Conservation (phyloP, 1,139 yeast species). For the Hyphopichia khmerensis region DNA sequence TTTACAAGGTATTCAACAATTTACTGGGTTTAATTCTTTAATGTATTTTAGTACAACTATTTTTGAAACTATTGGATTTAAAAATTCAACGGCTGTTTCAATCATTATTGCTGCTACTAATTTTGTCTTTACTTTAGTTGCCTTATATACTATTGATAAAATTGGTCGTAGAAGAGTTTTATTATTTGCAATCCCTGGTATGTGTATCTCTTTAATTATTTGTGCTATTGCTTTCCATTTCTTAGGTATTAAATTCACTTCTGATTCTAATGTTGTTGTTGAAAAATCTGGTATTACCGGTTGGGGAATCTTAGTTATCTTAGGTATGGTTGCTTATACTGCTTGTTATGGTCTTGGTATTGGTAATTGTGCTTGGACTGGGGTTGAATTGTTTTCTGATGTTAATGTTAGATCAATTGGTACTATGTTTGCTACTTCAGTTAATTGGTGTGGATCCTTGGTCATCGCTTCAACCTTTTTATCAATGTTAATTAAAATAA, state of each 20-base stretch:
- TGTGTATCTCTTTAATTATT: conserved; percentile 71
- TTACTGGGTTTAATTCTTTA: conserved; percentile 91
- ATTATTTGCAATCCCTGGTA: conserved; percentile 72
- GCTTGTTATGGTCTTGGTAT: conserved; percentile 92
- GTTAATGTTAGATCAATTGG: conserved; percentile 87
- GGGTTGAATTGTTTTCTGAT: conserved; percentile 91
- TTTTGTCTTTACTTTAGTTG: conserved; percentile 78
- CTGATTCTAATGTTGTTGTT: conserved; percentile 43
- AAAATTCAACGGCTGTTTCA: conserved; percentile 88
- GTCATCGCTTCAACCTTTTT: conserved; percentile 88
- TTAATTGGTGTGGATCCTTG: conserved; percentile 94
- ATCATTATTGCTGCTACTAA: conserved; percentile 90
- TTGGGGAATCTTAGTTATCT: conserved; percentile 85
- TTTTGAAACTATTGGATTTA: conserved; percentile 84
- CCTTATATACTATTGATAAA: conserved; percentile 78
- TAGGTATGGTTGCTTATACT: conserved; percentile 82
- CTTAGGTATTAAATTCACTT: conserved; percentile 57
- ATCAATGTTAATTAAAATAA: conserved; percentile 88
- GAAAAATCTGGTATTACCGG: conserved; percentile 53
- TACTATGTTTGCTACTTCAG: conserved; percentile 86
- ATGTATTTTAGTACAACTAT: conserved; percentile 93
- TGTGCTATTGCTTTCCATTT: conserved; percentile 90
- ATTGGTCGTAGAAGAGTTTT: conserved; percentile 84
- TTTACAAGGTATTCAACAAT: conserved; percentile 91
- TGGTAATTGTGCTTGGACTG: conserved; percentile 98